Evolutionary conservation across 1,284 basidiomycete species (phyloP).

Genomic region (Malassezia dermatis): DNA sequence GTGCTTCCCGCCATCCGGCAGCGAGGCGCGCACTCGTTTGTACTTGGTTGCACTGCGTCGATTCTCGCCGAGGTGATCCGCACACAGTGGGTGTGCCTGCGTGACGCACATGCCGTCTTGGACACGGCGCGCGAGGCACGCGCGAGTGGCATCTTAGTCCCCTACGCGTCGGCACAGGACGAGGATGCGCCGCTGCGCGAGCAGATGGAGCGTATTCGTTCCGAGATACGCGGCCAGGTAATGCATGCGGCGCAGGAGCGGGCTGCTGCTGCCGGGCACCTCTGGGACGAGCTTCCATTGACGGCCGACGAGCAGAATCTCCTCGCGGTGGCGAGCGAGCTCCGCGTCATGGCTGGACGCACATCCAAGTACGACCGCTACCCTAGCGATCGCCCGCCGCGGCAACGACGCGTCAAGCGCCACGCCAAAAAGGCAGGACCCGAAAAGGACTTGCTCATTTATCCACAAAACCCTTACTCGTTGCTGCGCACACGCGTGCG

Average conservation of each 20-base stretch:
- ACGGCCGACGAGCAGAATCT: conserved; percentile 3
- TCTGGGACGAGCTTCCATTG: background rate
- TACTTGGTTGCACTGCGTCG: conserved; percentile 34
- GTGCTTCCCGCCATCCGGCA: conserved; percentile 21
- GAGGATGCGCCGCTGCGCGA: conserved; percentile 11
- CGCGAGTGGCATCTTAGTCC: conserved; percentile 1
- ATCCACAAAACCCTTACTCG: conserved; percentile 4
- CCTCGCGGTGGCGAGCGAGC: conserved; percentile 8
- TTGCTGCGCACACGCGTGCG: conserved; percentile 8
- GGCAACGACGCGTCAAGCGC: background rate
- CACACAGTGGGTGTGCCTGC: conserved; percentile 31
- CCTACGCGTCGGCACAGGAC: background rate
- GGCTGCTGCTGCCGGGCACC: background rate
- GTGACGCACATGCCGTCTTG: conserved; percentile 19
- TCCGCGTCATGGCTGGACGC: conserved; percentile 10
- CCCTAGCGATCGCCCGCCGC: background rate
- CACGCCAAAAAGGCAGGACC: background rate
- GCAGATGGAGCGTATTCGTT: conserved; percentile 14
- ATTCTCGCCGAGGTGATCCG: conserved; percentile 36
- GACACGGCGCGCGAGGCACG: conserved; percentile 12
- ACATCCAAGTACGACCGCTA: background rate
- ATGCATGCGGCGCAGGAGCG: background rate
- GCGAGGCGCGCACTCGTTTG: conserved; percentile 29
- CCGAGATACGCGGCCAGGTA: conserved; percentile 1
- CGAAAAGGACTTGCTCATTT: background rate